Percentiles rank a stretch among this genome's conserved stretches.
These are phyloP conservation scores for Nemania sp. DNA, from an alignment of 2,329 filamentous ascomycete species.

Conservation along the genomic window DNA sequence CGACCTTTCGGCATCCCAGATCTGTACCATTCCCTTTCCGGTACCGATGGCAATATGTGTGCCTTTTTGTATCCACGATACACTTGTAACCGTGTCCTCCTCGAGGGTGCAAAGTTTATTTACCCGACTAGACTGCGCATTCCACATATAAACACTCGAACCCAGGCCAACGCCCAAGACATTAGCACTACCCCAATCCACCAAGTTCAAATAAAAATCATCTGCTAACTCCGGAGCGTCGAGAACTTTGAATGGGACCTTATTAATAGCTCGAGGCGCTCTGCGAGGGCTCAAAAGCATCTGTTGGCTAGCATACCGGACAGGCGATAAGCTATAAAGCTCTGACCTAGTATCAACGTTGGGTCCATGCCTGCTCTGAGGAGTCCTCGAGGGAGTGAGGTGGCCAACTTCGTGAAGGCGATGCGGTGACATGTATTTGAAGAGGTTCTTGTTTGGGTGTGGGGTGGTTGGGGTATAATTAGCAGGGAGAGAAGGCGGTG, in stretches of 20 bases:
- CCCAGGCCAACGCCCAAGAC: slow-evolving; percentile 92
- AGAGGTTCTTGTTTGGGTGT: slow-evolving; percentile 96
- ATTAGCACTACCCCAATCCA: slow-evolving; percentile 97
- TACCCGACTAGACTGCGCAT: slow-evolving; percentile 88
- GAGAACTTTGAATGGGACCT: slow-evolving; percentile 97
- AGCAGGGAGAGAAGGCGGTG: slow-evolving; percentile 73
- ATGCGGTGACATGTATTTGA: slow-evolving; percentile 85
- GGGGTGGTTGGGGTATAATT: slow-evolving; percentile 92
- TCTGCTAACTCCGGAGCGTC: slow-evolving; percentile 96
- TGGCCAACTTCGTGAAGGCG: slow-evolving; percentile 80
- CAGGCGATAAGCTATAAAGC: slow-evolving; percentile 94
- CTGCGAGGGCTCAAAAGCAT: slow-evolving; percentile 92
- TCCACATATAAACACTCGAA: slow-evolving; percentile 98
- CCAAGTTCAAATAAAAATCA: slow-evolving; percentile 96
- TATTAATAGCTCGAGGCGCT: slow-evolving; percentile 89
- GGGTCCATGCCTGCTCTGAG: slow-evolving; percentile 85
- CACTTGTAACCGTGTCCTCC: slow-evolving; percentile 94
- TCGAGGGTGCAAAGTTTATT: slow-evolving; percentile 93
- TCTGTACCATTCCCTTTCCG: slow-evolving; percentile 92
- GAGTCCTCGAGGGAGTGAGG: slow-evolving; percentile 88
- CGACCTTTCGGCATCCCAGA: slow-evolving; percentile 93
- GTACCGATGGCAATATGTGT: slow-evolving; percentile 97
- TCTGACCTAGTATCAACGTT: slow-evolving; percentile 92
- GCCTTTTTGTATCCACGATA: slow-evolving; percentile 98
- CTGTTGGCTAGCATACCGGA: slow-evolving; percentile 90